Evolutionary conservation across 805 yeast genomes (phyloP), one percentile per base, ranked within the genome.

Genomic region (Lachancea sp.): DNA sequence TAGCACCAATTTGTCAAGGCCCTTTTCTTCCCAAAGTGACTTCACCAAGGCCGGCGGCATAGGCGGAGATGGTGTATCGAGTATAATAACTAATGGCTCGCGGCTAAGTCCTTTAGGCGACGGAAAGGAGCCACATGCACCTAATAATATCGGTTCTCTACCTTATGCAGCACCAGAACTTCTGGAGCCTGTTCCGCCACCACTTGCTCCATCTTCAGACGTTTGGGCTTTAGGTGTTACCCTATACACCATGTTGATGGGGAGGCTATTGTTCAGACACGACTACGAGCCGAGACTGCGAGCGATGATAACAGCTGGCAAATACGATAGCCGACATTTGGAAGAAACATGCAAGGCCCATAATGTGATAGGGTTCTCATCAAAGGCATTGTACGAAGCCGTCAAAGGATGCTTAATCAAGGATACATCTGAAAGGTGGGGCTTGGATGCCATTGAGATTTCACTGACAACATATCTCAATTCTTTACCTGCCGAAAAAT

Each of bases 121-220:
- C 11, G 30, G 13, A 8, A 29, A 36, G n/a, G 21, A 30, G 4
- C 20, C 39, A 8, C 33, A 46, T 31, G 85, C 85, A 1, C 83
- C 78, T 55, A 65, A 77, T 17, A 82, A 80, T 50, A 83, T 86
- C 36, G 97, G 97, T 0, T 88, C 96, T 1, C 67, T 89, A 23
- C 96, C 97, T 0, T 89, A 87, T 58, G 95, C 96, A 0, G 76
- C 95, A 0, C 97, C 97, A 0, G 96, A 89, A 56, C 68, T 87
- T 13, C 26, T 45, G 29, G 65, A 68, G 29, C 80, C 83, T 1
- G 69, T 70, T 32, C 84, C 87, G 66, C 78, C 53, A 67, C 80
- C 45, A 41, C 61, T 52, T 54, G 81, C 82, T 2, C 80, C 84
- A 2, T 65, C 76, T 29, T 80, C 89, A 1, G 97, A 89, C 62